phyloP scores from a whole-genome alignment of 352 stramenopile species.

The Globisporangium lucens region DNA sequence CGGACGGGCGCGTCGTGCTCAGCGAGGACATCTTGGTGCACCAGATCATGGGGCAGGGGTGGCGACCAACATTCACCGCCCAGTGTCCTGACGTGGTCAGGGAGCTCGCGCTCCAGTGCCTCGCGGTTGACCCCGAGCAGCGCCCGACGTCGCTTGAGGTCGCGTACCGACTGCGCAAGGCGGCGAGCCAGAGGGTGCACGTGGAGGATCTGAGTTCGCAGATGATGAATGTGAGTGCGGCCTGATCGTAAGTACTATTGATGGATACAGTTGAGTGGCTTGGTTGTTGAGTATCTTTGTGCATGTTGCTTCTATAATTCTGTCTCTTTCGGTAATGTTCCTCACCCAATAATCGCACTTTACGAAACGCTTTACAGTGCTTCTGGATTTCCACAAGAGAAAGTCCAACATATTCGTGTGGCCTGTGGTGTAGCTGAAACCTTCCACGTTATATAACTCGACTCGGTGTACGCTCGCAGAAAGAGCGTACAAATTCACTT shows the following conservation, averaged over 20 bases:
- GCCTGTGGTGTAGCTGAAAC: neutral
- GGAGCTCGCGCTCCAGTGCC: constrained; percentile 45
- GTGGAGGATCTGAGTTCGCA: constrained; percentile 28
- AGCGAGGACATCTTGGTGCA: constrained; percentile 46
- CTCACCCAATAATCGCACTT: neutral
- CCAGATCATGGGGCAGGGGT: constrained; percentile 45
- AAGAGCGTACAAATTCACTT: neutral
- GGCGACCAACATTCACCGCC: constrained; percentile 45
- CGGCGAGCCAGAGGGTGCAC: constrained; percentile 26
- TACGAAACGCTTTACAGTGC: neutral
- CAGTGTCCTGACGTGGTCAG: constrained; percentile 42
- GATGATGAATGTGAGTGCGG: constrained; percentile 4
- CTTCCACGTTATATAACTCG: neutral
- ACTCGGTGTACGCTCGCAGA: neutral
- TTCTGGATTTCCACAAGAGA: neutral
- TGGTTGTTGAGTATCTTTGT: neutral
- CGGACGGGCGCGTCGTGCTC: neutral
- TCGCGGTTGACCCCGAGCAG: constrained; percentile 30
- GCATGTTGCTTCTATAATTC: neutral
- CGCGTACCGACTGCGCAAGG: constrained; percentile 45
- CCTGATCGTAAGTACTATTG: neutral
- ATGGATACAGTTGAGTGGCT: neutral
- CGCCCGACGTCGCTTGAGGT: constrained; percentile 45
- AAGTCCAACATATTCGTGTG: constrained; percentile 4
- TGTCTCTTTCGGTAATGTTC: neutral